Evolutionary conservation across 2,329 filamentous ascomycete genomes (phyloP).

Genomic region (Aspergillus piperis): DNA sequence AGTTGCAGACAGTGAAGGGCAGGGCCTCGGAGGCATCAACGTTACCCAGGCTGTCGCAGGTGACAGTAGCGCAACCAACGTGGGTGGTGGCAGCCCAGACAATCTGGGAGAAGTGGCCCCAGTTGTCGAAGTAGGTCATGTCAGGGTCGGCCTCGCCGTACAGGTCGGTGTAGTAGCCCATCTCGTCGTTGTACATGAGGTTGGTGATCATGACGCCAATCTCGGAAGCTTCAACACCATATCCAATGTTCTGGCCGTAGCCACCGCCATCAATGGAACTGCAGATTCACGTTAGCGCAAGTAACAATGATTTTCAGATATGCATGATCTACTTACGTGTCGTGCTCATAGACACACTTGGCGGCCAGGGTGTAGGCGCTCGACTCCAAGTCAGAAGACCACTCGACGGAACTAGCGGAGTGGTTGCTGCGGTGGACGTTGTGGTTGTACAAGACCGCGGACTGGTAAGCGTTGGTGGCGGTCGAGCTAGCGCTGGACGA

Average conservation of each 20-base stretch:
- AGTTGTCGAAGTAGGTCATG: constrained; percentile 63
- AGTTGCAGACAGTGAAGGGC: constrained; percentile 90
- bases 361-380: constrained; percentile 66
- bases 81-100: constrained; percentile 66
- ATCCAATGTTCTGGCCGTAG: constrained; percentile 93
- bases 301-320: too few species aligned
- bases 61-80: constrained; percentile 62
- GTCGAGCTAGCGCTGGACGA: constrained; percentile 21
- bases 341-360: constrained; percentile 72
- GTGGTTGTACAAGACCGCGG: constrained; percentile 66
- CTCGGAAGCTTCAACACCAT: constrained; percentile 58
- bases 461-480: constrained; percentile 20
- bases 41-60: constrained; percentile 49
- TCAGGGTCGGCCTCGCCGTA: constrained; percentile 64
- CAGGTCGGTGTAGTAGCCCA: constrained; percentile 55
- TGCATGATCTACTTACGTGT: constrained; percentile 57
- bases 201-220: constrained; percentile 71
- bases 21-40: constrained; percentile 47
- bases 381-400: constrained; percentile 63
- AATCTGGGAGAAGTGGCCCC: constrained; percentile 76
- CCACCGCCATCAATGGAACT: constrained; percentile 58
- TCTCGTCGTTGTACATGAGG: constrained; percentile 86
- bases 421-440: constrained; percentile 86
- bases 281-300: constrained; percentile 12
- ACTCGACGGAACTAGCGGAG: constrained; percentile 65